Base-by-base conservation (phyloP, 495 filamentous ascomycete genomes). In the Copromyces sp. region DNA sequence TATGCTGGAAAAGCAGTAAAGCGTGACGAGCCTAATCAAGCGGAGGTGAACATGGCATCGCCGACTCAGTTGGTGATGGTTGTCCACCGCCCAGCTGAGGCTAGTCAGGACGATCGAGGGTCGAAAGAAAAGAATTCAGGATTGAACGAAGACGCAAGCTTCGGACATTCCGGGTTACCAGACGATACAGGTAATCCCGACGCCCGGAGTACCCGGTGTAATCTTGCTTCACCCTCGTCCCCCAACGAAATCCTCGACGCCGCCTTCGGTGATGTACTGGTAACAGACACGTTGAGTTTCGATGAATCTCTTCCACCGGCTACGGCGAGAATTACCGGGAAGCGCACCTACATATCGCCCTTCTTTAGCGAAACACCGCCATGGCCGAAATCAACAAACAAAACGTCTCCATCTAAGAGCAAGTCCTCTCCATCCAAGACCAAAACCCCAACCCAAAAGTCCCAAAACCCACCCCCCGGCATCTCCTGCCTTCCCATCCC, bases 401-500 rank as follows among this genome's bases (percentile, higher is more conserved):
- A 9, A 42, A n/a, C 37, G n/a, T n/a, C 42, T 44, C 14, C 76
- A n/a, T 82, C 81, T 35, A 61, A n/a, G 40, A 35, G 44, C 16
- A 14, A 3, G 9, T n/a, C 47, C n/a, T 41, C 29, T 6, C 47
- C 29, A 47, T 41, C 14, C 12, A 37, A 70, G 29, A 24, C 69
- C 38, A 44, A 70, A 69, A 72, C 29, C 24, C 70, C 69, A 16
- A 9, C 17, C 41, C 73, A 77, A 72, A 72, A 59, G 68, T 3
- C 70, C 29, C 82, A 81, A 59, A 29, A 12, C 7, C 80, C 83
- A 9, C 78, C 82, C 29, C 81, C 79, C 7, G 86, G 86, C 20
- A 85, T 90, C 47, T 90, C 92, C 0, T 88, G 86, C 75, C 87
- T 92, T 12, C 90, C 90, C 8, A 92, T 94, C 72, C 93, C 93